A percentile compares a stretch with the other conserved stretches of the same genome.
Conservation (phyloP, 1,284 basidiomycete species). For the Paramarasmius palmivorus region DNA sequence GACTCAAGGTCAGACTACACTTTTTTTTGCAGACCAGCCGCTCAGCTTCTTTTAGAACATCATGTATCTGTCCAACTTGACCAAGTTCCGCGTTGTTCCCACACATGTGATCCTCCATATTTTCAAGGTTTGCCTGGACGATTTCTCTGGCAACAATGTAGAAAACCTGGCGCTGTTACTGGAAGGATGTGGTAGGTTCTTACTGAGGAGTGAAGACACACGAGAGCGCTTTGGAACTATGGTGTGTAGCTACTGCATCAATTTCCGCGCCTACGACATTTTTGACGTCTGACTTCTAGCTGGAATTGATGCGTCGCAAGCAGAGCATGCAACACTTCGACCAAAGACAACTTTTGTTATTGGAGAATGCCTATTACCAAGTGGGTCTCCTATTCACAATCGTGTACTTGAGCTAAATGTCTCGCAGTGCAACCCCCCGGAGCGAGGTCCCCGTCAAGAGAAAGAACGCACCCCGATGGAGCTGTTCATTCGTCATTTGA, state of each 20-base stretch:
- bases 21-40: not conserved
- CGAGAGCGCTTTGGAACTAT: conserved; percentile 81
- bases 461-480: conserved; percentile 90
- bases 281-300: conserved; percentile 40
- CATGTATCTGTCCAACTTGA: conserved; percentile 87
- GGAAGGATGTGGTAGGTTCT: conserved; percentile 93
- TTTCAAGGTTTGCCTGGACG: conserved; percentile 96
- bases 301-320: conserved; percentile 94
- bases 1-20: conserved; percentile 66
- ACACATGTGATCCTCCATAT: conserved; percentile 92
- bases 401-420: conserved; percentile 11
- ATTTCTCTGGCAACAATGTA: conserved; percentile 90
- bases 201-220: conserved; percentile 88
- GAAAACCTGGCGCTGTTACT: conserved; percentile 92
- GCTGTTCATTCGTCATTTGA: conserved; percentile 89
- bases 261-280: conserved; percentile 21
- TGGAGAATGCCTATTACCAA: conserved; percentile 99
- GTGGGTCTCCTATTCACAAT: conserved; percentile 37
- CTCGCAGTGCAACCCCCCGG: conserved; percentile 91
- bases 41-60: conserved; percentile 64
- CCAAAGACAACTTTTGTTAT: conserved; percentile 82
- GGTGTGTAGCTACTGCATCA: conserved; percentile 41
- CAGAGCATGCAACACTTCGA: conserved; percentile 92
- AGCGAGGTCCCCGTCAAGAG: conserved; percentile 82
- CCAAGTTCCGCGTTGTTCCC: conserved; percentile 95